Conservation (phyloP, 2,329 filamentous ascomycete species). For the Neospermospora avenae region DNA sequence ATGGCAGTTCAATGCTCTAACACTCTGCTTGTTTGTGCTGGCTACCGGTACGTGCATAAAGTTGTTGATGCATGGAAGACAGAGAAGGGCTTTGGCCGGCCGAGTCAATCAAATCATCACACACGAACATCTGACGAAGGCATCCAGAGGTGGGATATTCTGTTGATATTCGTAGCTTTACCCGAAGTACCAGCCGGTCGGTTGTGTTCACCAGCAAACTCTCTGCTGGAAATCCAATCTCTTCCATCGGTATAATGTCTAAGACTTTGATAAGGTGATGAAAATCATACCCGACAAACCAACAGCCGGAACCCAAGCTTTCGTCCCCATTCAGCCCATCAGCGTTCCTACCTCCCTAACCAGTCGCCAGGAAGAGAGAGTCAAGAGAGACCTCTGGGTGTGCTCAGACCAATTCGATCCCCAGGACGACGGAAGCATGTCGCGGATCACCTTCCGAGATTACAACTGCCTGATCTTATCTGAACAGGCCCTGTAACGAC, state of each 20-base stretch:
- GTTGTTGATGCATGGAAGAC: background rate
- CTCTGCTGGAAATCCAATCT: background rate
- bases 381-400: background rate
- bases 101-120: background rate
- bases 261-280: background rate
- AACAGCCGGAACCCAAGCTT: background rate
- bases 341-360: background rate
- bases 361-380: background rate
- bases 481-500: conserved; percentile 3
- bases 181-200: background rate
- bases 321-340: background rate
- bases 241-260: background rate
- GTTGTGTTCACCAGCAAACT: background rate
- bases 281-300: background rate
- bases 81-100: background rate
- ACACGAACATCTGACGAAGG: too few relatives aligned
- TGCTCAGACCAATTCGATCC: background rate
- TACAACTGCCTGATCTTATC: background rate
- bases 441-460: conserved; percentile 11
- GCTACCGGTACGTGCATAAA: background rate
- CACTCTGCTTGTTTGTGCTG: background rate
- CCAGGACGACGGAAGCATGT: conserved; percentile 8
- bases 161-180: background rate
- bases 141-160: background rate
- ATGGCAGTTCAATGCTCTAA: background rate